Conservation (phyloP, 1,284 basidiomycete species). For the Sutorius eximius region DNA sequence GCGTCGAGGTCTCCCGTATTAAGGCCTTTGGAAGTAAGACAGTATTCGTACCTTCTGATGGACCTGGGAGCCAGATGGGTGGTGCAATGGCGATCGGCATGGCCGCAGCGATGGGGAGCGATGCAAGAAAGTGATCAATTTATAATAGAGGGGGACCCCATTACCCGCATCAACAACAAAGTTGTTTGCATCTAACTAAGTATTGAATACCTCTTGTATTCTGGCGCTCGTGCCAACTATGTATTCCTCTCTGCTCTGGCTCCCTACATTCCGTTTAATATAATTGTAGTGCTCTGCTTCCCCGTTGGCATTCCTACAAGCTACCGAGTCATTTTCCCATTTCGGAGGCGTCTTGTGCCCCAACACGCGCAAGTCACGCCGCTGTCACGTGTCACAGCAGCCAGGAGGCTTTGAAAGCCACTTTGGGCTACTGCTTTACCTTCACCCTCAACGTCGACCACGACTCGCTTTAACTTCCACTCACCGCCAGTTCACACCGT, state of each 20-base stretch:
- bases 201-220: background rate
- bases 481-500: conserved; percentile 7
- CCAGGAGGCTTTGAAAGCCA: conserved; percentile 37
- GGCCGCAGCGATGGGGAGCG: conserved; percentile 61
- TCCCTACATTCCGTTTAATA: background rate
- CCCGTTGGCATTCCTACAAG: background rate
- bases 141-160: background rate
- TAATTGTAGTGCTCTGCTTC: conserved; percentile 3
- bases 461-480: conserved; percentile 27
- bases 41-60: conserved; percentile 68
- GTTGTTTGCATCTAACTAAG: background rate
- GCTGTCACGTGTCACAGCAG: conserved; percentile 34
- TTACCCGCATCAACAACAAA: too few relatives aligned
- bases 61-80: conserved; percentile 55
- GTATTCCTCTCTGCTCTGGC: background rate
- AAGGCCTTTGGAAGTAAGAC: conserved; percentile 67
- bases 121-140: conserved; percentile 23
- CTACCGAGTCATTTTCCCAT: background rate
- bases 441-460: conserved; percentile 37
- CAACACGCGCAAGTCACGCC: conserved; percentile 27
- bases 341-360: conserved; percentile 10
- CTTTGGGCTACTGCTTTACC: conserved; percentile 25
- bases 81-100: conserved; percentile 62
- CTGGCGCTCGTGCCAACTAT: background rate
- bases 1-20: conserved; percentile 64